phyloP scores from a whole-genome alignment of 2,329 filamentous ascomycete species.

The Colletotrichum sidae region DNA sequence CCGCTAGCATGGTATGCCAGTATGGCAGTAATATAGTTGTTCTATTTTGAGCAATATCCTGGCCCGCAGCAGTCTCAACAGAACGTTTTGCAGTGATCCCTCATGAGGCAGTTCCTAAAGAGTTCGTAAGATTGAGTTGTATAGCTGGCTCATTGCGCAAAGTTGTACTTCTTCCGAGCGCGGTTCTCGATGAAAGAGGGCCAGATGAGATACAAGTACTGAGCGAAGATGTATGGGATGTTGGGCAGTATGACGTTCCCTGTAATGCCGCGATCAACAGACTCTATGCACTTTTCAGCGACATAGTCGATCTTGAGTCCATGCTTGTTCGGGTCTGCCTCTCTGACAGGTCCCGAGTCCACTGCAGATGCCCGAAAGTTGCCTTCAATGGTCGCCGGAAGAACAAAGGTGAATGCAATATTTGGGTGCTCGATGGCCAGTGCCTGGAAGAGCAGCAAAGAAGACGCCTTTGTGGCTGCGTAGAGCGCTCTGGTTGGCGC shows the following conservation, averaged over 20 bases:
- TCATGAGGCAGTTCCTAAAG: too few species aligned
- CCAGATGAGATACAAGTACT: slow-evolving; percentile 22
- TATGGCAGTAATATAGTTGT: too few species aligned
- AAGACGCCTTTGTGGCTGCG: slow-evolving; percentile 27
- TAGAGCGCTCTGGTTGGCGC: slow-evolving; percentile 28
- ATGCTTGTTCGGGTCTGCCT: slow-evolving; percentile 27
- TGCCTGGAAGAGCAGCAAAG: slow-evolving; percentile 18
- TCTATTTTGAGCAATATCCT: too few species aligned
- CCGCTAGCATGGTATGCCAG: too few species aligned
- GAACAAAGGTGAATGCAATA: slow-evolving; percentile 23
- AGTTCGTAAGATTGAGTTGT: too few species aligned
- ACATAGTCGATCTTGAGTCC: slow-evolving; percentile 24
- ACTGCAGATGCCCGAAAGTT: slow-evolving; percentile 30
- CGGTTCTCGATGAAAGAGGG: slow-evolving; percentile 25
- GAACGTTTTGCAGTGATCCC: too few species aligned
- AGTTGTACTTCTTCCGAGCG: slow-evolving; percentile 32
- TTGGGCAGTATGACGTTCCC: slow-evolving; percentile 24
- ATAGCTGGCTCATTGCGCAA: background rate
- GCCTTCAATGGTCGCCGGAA: slow-evolving; percentile 30
- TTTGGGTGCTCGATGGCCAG: slow-evolving; percentile 29
- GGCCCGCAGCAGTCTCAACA: too few species aligned
- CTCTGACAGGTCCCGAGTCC: slow-evolving; percentile 21
- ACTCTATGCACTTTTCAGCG: slow-evolving; percentile 10
- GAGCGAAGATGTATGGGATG: slow-evolving; percentile 22
- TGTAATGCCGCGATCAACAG: slow-evolving; percentile 8